phyloP scores from a whole-genome alignment of 768 basidiomycete species.

The Cyclocybe cylindracea region DNA sequence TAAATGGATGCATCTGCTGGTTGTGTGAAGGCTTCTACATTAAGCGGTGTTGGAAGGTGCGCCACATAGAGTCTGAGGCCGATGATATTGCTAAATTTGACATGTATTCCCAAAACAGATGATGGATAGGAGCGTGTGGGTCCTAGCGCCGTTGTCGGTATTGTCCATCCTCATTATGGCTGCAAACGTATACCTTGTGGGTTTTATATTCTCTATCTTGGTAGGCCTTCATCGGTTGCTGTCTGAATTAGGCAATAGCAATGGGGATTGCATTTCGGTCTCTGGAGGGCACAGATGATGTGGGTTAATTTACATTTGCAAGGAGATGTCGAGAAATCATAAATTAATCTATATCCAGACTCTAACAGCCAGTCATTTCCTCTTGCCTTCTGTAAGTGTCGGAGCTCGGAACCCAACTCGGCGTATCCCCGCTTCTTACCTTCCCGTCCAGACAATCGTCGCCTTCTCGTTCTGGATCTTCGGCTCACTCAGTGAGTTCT shows the following conservation, averaged over 20 bases:
- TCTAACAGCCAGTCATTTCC: conserved; percentile 24
- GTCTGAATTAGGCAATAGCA: conserved; percentile 23
- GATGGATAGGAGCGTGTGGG: conserved; percentile 37
- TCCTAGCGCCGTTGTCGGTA: conserved; percentile 31
- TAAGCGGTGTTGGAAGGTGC: conserved; percentile 50
- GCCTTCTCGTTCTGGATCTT: conserved; percentile 49
- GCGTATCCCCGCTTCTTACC: background rate
- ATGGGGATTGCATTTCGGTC: conserved; percentile 28
- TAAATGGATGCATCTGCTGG: conserved; percentile 48
- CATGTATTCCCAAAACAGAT: conserved; percentile 29
- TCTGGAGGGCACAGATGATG: conserved; percentile 24
- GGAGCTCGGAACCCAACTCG: background rate
- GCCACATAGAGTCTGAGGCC: background rate
- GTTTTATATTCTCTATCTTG: background rate
- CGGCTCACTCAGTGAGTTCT: conserved; percentile 37
- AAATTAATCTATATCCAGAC: conserved; percentile 13
- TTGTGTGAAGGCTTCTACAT: conserved; percentile 52
- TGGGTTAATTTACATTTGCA: conserved; percentile 6
- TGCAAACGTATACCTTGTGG: conserved; percentile 42
- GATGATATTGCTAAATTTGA: background rate
- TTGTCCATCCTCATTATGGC: conserved; percentile 34
- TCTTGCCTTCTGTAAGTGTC: conserved; percentile 28
- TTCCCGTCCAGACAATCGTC: conserved; percentile 32
- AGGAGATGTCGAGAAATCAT: too few species aligned
- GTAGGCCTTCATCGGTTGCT: background rate